Conservation (phyloP, 805 yeast species). For the Suhomyces sp. region DNA sequence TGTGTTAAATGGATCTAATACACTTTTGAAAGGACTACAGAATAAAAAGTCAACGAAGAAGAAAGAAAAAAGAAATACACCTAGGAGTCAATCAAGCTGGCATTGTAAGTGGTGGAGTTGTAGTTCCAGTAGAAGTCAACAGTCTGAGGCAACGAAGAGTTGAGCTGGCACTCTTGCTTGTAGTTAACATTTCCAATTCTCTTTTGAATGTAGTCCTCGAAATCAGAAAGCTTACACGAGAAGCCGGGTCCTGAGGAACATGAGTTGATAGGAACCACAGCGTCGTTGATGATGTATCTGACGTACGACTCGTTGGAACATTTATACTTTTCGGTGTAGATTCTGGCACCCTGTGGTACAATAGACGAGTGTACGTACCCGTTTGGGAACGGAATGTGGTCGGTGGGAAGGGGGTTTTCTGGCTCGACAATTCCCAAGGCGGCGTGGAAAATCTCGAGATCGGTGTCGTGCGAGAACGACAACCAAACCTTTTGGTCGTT, state of each 20-base stretch:
- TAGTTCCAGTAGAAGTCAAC: constrained; percentile 46
- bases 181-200: constrained; percentile 28
- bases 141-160: constrained; percentile 18
- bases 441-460: constrained; percentile 56
- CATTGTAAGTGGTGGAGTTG: constrained; percentile 19
- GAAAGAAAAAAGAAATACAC: neutral
- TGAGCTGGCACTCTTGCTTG: constrained; percentile 25
- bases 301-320: constrained; percentile 32
- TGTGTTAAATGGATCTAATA: neutral
- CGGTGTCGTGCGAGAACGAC: constrained; percentile 75
- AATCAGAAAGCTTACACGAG: constrained; percentile 38
- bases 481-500: constrained; percentile 56
- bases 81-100: constrained; percentile 4
- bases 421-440: constrained; percentile 60
- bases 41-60: neutral
- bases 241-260: constrained; percentile 43
- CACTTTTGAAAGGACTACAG: neutral
- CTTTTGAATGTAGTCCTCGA: constrained; percentile 24
- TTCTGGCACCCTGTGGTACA: constrained; percentile 42
- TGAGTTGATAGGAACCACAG: constrained; percentile 34
- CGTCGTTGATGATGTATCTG: constrained; percentile 38
- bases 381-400: constrained; percentile 45
- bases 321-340: constrained; percentile 34
- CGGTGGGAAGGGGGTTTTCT: constrained; percentile 41
- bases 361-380: constrained; percentile 42